Evolutionary conservation across 805 yeast species (phyloP), one percentile per base, ranked within the genome.

Genomic region (Kuraishia hungarica): DNA sequence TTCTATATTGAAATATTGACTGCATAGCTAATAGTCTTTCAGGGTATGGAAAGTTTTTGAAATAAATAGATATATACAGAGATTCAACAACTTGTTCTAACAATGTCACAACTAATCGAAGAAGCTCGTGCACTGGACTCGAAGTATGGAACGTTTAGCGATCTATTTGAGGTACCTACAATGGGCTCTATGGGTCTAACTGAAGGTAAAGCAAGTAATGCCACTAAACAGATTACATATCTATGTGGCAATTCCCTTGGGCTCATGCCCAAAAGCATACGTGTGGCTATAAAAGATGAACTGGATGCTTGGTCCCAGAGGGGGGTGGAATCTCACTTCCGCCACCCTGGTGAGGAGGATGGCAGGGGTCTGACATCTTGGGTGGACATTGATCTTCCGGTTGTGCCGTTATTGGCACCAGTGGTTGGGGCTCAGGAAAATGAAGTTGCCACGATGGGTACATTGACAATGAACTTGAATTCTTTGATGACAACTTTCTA

Each of bases 221-320:
- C 54, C n/a, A 48, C 39, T 2, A 47, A n/a, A 3, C 54, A 47
- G 19, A 26, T 28, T 8, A 50, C 51, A 11, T 93, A 92, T 65
- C 73, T 92, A 51, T 90, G 97, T 70, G 98, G 98, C 2, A 93
- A 92, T 72, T 89, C 97, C n/a, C 79, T 92, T 6, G 98, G 98
- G 0, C 71, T 92, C 57, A 87, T 90, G 92, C 97, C 98, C 0
- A 73, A 69, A 53, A 64, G 73, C 7, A 84, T 92, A 0, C 72
- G 80, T 39, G 59, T 60, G 6, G 87, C 87, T 17, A 72, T 92
- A 17, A 69, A 70, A 52, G 76, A 73, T 48, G 97, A 92, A 67
- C 72, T 92, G 52, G 79, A 83, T 59, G 96, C 94, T 0, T 92
- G 98, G 98, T 75, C 81, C 29, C 74, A 67, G 26, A 72, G 91